Evolutionary conservation across 2,329 filamentous ascomycete genomes (phyloP).

Genomic region (Tolypocladium nubicola): DNA sequence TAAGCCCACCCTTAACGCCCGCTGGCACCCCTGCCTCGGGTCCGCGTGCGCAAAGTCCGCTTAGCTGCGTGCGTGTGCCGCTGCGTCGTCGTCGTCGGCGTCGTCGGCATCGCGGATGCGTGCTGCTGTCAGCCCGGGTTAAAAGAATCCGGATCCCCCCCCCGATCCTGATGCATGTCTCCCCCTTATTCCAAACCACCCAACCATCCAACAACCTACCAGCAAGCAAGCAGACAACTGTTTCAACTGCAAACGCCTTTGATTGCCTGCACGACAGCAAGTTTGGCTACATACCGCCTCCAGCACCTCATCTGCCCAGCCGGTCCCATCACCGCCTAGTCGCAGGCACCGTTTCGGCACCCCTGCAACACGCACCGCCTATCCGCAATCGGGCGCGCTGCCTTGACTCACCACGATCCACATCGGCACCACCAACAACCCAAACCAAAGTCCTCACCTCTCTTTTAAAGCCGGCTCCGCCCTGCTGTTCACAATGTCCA

Average conservation of each 20-base stretch:
- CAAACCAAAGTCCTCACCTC: neutral
- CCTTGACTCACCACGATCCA: slow-evolving; percentile 14
- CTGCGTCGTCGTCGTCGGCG: slow-evolving; percentile 7
- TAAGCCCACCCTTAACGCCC: neutral
- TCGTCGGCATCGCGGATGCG: slow-evolving; percentile 4
- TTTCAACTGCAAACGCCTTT: neutral
- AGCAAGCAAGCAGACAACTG: neutral
- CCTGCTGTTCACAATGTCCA: slow-evolving; percentile 17
- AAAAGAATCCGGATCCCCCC: slow-evolving; percentile 13
- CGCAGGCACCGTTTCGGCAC: slow-evolving; percentile 7
- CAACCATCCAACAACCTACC: neutral
- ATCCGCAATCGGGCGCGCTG: slow-evolving; percentile 12
- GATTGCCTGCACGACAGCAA: neutral
- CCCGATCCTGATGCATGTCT: neutral
- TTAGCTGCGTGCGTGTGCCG: slow-evolving; percentile 6
- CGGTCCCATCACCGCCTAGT: slow-evolving; percentile 15
- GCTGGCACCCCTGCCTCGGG: slow-evolving; percentile 10
- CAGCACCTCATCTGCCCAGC: slow-evolving; percentile 17
- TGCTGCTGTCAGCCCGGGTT: slow-evolving; percentile 5
- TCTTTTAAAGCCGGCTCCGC: slow-evolving; percentile 2
- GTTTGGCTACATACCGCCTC: neutral
- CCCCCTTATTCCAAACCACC: neutral
- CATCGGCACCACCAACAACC: neutral
- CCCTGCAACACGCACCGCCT: slow-evolving; percentile 13
- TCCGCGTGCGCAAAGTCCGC: slow-evolving; percentile 22